A percentile compares a stretch with the other conserved stretches of the same genome.
Evolutionary conservation across 140 eudicot genomes (phyloP).

Genomic region (Ambrosia hybrid): DNA sequence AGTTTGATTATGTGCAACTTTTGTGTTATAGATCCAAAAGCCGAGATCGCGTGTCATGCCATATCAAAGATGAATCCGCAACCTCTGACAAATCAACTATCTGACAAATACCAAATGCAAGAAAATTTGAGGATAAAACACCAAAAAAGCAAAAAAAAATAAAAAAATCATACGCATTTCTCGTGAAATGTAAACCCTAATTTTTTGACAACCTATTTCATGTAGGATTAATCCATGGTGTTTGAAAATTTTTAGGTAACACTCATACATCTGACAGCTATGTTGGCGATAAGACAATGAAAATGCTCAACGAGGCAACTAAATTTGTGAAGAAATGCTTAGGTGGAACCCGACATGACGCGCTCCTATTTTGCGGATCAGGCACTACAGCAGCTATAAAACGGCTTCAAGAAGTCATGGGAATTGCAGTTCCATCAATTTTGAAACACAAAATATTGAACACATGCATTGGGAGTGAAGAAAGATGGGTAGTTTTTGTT

Average conservation of each 20-base stretch:
- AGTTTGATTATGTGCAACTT: too few species aligned
- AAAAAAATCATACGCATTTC: too few species aligned
- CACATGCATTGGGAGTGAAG: constrained; percentile 4
- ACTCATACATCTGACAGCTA: constrained; percentile 80
- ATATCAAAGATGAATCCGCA: too few species aligned
- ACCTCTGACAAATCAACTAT: too few species aligned
- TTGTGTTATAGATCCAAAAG: too few species aligned
- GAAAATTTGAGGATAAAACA: too few species aligned
- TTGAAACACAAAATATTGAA: constrained; percentile 44
- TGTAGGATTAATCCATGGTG: not conserved
- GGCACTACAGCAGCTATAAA: constrained; percentile 82
- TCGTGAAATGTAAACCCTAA: constrained; percentile 15
- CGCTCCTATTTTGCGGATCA: constrained; percentile 70
- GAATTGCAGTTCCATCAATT: constrained; percentile 55
- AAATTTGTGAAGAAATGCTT: constrained; percentile 61
- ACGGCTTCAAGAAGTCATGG: constrained; percentile 86
- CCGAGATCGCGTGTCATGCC: too few species aligned
- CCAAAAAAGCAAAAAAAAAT: too few species aligned
- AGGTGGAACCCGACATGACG: constrained; percentile 63
- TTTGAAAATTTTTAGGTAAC: constrained; percentile 48
- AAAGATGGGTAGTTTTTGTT: constrained; percentile 86
- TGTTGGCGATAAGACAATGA: constrained; percentile 59
- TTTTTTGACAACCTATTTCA: not conserved
- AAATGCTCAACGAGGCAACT: constrained; percentile 50
- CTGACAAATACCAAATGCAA: too few species aligned